These are phyloP conservation scores for Zea mays DNA, from an alignment of 176 grass and related monocot species.

Conservation along the genomic window Zm-B73-REFERENCE-NAM-5.0 NC_050099.1:15099001-15099500, in stretches of 20 bases:
- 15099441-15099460: slow-evolving; percentile 36
- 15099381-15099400: slow-evolving; percentile 36
- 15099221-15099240: slow-evolving; percentile 5
- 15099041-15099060: slow-evolving; percentile 33
- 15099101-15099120: slow-evolving; percentile 34
- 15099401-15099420: slow-evolving; percentile 34
- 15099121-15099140: background rate
- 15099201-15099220: slow-evolving; percentile 5
- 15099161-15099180: background rate
- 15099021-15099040: background rate
- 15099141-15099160: slow-evolving; percentile 11
- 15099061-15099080: slow-evolving; percentile 35
- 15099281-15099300: slow-evolving; percentile 45
- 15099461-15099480: background rate
- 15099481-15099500: slow-evolving; percentile 11
- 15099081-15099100: slow-evolving; percentile 41
- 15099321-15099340: slow-evolving; percentile 39
- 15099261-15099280: slow-evolving; percentile 56
- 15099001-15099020: slow-evolving; percentile 72
- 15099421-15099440: slow-evolving; percentile 47
- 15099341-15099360: slow-evolving; percentile 32
- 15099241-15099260: slow-evolving; percentile 41
- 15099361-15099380: slow-evolving; percentile 56
- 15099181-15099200: background rate
- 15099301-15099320: slow-evolving; percentile 42